Conservation (phyloP, 805 yeast genomes). For the Candida suzukii region DNA sequence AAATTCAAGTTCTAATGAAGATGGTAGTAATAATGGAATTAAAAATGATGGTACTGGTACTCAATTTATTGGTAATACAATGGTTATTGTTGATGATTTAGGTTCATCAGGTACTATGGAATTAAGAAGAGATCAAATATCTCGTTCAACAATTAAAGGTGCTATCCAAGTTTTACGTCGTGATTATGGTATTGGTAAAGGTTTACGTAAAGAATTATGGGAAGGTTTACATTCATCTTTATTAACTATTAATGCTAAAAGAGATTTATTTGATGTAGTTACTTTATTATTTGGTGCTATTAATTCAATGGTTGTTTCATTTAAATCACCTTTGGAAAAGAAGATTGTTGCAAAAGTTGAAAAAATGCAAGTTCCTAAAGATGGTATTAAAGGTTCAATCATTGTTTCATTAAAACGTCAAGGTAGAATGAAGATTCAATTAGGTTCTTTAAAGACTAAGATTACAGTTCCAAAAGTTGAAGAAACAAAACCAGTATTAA, state of each 20-base stretch:
- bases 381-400: conserved; percentile 34
- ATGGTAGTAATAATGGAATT: no score
- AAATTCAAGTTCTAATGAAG: no score
- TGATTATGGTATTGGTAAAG: conserved; percentile 48
- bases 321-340: conserved; percentile 63
- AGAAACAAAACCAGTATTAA: conserved; percentile 9
- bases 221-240: conserved; percentile 55
- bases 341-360: conserved; percentile 52
- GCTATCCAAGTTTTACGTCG: conserved; percentile 58
- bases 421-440: conserved; percentile 47
- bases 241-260: conserved; percentile 49
- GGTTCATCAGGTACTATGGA: conserved; percentile 34
- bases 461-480: not conserved
- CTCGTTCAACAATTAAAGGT: conserved; percentile 59
- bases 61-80: conserved; percentile 16
- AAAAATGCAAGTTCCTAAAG: conserved; percentile 4
- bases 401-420: conserved; percentile 46
- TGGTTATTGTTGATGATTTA: conserved; percentile 55
- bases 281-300: conserved; percentile 58
- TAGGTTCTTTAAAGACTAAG: conserved; percentile 25
- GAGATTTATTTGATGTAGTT: conserved; percentile 57
- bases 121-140: conserved; percentile 54
- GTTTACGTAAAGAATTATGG: conserved; percentile 63
- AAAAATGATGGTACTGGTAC: not conserved
- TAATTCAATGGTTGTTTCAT: conserved; percentile 52